Percentiles rank a stretch among this genome's conserved stretches.
Evolutionary conservation across 768 basidiomycete species (phyloP).

Genomic region (Royoungia palumana): DNA sequence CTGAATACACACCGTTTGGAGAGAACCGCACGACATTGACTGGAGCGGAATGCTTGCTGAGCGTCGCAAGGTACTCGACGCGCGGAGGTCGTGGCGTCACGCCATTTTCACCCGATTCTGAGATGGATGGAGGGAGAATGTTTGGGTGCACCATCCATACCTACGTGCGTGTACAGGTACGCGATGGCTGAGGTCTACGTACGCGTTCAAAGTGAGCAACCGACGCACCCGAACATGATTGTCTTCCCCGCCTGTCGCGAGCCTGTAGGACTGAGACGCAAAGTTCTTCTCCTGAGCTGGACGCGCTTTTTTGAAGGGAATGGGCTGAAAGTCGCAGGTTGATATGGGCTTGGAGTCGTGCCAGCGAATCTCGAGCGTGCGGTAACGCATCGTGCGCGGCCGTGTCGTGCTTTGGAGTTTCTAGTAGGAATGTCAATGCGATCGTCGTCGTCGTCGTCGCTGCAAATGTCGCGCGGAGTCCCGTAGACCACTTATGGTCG

Average conservation of each 20-base stretch:
- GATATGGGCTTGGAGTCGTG: slow-evolving; percentile 95
- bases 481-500: slow-evolving; percentile 7
- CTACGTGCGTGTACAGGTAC: slow-evolving; percentile 36
- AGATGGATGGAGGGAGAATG: slow-evolving; percentile 63
- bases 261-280: slow-evolving; percentile 73
- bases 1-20: slow-evolving; percentile 69
- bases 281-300: slow-evolving; percentile 55
- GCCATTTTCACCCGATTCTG: slow-evolving; percentile 33
- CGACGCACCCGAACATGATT: slow-evolving; percentile 89
- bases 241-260: slow-evolving; percentile 96
- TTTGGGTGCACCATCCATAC: slow-evolving; percentile 95
- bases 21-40: slow-evolving; percentile 97
- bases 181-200: slow-evolving; percentile 6
- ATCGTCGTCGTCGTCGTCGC: slow-evolving; percentile 12
- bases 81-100: slow-evolving; percentile 63
- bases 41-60: slow-evolving; percentile 87
- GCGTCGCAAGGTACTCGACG: slow-evolving; percentile 93
- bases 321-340: slow-evolving; percentile 92
- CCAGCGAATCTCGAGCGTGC: slow-evolving; percentile 93
- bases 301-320: slow-evolving; percentile 78
- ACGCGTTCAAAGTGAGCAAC: slow-evolving; percentile 10
- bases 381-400: slow-evolving; percentile 63
- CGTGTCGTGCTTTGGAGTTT: slow-evolving; percentile 1
- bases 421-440: not conserved
- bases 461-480: slow-evolving; percentile 4